A percentile compares a stretch with the other conserved stretches of the same genome.
Conservation (phyloP, 73 alveolate genomes). For the Stentor coeruleus region DNA sequence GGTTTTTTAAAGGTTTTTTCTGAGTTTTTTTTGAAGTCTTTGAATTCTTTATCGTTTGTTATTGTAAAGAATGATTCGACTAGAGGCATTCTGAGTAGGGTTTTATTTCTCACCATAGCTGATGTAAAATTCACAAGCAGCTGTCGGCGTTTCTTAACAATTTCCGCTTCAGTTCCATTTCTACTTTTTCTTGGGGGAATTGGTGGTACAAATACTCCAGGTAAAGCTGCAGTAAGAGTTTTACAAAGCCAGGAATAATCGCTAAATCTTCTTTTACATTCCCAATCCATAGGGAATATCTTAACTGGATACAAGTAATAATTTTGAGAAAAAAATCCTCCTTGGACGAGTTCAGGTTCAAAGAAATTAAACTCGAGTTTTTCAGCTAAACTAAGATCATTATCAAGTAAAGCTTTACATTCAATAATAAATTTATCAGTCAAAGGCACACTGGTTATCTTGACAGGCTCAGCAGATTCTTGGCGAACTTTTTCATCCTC, state of each 20-base stretch:
- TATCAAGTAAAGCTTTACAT: too few relatives aligned
- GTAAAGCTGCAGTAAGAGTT: not conserved
- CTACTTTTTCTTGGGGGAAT: not conserved
- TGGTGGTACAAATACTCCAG: not conserved
- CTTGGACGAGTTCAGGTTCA: not conserved
- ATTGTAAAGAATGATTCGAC: not conserved
- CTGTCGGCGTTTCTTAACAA: too few relatives aligned
- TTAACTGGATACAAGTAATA: conserved; percentile 34
- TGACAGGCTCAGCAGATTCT: too few relatives aligned
- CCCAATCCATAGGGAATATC: conserved; percentile 67
- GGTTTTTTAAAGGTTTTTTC: not conserved
- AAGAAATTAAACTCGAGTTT: not conserved
- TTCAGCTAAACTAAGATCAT: too few relatives aligned
- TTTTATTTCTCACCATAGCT: not conserved
- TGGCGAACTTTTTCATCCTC: too few relatives aligned
- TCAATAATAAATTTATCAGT: too few relatives aligned
- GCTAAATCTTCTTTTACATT: conserved; percentile 50
- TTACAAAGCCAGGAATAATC: conserved; percentile 67
- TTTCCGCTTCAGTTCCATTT: not conserved
- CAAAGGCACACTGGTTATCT: too few relatives aligned
- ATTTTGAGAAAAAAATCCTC: conserved; percentile 33
- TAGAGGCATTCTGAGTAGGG: not conserved
- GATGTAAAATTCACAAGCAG: not conserved
- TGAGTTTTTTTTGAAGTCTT: not conserved
- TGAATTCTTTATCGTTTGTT: not conserved